Conservation (phyloP, 2,329 filamentous ascomycete genomes). For the Drechslerella dactyloides region DNA sequence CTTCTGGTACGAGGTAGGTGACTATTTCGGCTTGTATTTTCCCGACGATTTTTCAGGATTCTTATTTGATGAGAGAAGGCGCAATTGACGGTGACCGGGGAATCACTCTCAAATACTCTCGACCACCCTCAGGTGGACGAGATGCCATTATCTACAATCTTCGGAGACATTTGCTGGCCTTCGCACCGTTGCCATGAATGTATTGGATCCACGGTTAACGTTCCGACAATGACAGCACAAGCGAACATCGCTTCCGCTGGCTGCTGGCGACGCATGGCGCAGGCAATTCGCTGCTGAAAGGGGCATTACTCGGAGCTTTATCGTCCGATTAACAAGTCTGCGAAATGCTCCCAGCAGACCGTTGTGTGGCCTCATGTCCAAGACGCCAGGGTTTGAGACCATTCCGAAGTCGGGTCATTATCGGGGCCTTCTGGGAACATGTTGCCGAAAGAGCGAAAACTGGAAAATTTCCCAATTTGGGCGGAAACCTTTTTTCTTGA, state of each 20-base stretch:
- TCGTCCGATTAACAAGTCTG: slow-evolving; percentile 30
- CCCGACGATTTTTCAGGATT: not conserved
- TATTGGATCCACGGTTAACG: not conserved
- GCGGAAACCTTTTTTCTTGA: slow-evolving; percentile 2
- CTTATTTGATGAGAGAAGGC: not conserved
- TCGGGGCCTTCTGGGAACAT: slow-evolving; percentile 45
- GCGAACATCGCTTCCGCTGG: slow-evolving; percentile 6
- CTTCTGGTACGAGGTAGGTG: not conserved
- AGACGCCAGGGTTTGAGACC: slow-evolving; percentile 7
- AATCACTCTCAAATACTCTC: too few relatives aligned
- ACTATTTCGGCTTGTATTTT: slow-evolving; percentile 4
- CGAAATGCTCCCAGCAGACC: not conserved
- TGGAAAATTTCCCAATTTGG: slow-evolving; percentile 8
- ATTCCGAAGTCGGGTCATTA: slow-evolving; percentile 43
- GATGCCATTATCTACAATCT: slow-evolving; percentile 38
- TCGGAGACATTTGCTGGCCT: slow-evolving; percentile 39
- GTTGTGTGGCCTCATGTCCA: not conserved
- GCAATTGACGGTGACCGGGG: not conserved
- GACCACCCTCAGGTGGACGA: not conserved
- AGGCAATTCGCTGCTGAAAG: slow-evolving; percentile 33
- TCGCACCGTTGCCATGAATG: not conserved
- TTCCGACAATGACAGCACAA: slow-evolving; percentile 1
- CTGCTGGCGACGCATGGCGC: slow-evolving; percentile 17
- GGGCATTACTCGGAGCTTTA: slow-evolving; percentile 50
- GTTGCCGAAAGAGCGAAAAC: slow-evolving; percentile 26